Base-by-base conservation (phyloP, 1,139 yeast species). In the Geotrichum histeridarum region DNA sequence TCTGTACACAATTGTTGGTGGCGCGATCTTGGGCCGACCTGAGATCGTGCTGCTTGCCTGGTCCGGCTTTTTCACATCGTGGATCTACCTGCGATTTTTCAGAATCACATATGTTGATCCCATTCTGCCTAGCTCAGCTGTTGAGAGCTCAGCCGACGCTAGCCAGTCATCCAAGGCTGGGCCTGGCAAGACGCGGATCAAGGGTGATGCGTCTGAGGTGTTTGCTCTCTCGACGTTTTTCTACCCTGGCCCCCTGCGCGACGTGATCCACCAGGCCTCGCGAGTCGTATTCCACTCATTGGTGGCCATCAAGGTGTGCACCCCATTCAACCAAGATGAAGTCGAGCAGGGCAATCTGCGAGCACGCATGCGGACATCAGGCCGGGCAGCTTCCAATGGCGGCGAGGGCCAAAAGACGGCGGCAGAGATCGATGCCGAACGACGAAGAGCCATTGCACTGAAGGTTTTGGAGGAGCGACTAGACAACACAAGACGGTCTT, bases 121-220 rank as follows among this genome's bases (percentile, higher is more conserved):
- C 4, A 61, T 66, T 38, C 64, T 71, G 36, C 55, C 58, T 12
- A 46, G 38, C 12, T 72, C 71, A 11, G 48, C 61, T 11, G 56
- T 61, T 2, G 57, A 51, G 6, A 55, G 57, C n/a, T 42, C 54
- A 4, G 53, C 55, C 42, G 52, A 58, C 47, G 45, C 53, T 4
- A 59, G 67, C 7, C 51, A 32, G n/a, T 8, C 51, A 5, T 15
- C 35, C 8, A 43, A 38, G 32, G 35, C 60, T 30, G 61, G 60
- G 18, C 54, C 67, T 49, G 72, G 67, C 22, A 59, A 65, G 12
- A 67, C 74, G 14, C 68, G 74, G 27, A 69, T 82, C 32, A 71
- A 78, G 39, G 97, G 97, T 44, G 96, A 90, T 68, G 95, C 96
- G 0, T 84, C 95, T 0, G 96, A 90, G 63, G 86, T 95, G 0